These are phyloP conservation scores for Cetraspora pellucida DNA, from an alignment of 192 early-diverging fungal genomes.

Conservation along the genomic window DNA sequence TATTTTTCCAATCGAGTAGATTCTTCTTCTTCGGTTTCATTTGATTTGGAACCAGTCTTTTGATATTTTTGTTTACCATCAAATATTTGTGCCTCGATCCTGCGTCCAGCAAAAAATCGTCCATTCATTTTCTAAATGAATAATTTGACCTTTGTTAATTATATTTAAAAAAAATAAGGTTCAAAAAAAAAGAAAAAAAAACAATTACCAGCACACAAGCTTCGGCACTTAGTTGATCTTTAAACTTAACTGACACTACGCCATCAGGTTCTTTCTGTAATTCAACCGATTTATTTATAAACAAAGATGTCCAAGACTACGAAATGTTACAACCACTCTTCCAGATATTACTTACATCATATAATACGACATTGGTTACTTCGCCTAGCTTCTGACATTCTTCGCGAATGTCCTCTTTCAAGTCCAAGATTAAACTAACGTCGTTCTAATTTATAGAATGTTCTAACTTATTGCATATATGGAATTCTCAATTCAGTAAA, in stretches of 20 bases:
- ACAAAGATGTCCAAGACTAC: conserved; percentile 38
- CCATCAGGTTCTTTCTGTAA: conserved; percentile 75
- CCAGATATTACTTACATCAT: conserved; percentile 73
- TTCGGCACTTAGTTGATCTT: conserved; percentile 72
- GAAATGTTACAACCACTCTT: conserved; percentile 36
- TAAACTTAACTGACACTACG: conserved; percentile 87
- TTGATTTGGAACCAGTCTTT: conserved; percentile 50
- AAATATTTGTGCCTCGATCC: conserved; percentile 75
- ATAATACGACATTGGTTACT: conserved; percentile 92
- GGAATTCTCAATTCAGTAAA: too few species aligned
- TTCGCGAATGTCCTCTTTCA: conserved; percentile 90
- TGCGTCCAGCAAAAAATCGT: conserved; percentile 85
- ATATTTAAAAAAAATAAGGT: neutral
- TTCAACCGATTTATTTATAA: conserved; percentile 19
- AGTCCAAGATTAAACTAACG: conserved; percentile 82
- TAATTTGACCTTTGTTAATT: neutral
- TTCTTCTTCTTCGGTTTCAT: conserved; percentile 74
- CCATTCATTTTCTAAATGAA: conserved; percentile 79
- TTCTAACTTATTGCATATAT: too few species aligned
- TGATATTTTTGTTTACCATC: conserved; percentile 85
- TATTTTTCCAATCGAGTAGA: conserved; percentile 81
- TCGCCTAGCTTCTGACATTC: conserved; percentile 94
- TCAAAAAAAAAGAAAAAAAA: neutral
- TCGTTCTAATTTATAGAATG: conserved; percentile 58
- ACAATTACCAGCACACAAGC: conserved; percentile 79